A percentile compares a stretch with the other conserved stretches of the same genome.
These are phyloP conservation scores for Malassezia vespertilionis DNA, from an alignment of 1,284 basidiomycete genomes.

Conservation along the genomic window DNA sequence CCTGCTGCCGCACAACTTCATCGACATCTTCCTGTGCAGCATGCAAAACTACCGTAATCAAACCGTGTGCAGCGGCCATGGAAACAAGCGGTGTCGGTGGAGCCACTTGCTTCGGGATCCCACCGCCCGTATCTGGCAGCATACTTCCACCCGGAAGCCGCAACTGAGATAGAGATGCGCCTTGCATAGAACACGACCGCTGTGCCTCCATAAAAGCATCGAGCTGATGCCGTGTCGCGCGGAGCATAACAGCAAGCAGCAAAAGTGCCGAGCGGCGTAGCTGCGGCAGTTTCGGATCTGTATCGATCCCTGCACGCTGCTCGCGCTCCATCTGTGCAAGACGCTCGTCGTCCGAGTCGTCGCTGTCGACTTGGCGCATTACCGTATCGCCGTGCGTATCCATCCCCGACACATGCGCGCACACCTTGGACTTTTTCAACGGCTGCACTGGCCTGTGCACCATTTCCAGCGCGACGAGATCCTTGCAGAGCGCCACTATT, in stretches of 20 bases:
- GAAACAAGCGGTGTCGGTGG: not conserved
- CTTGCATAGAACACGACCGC: no score
- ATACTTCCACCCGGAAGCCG: conserved; percentile 26
- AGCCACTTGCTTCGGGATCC: not conserved
- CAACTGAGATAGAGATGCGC: conserved; percentile 18
- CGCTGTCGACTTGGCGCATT: conserved; percentile 1
- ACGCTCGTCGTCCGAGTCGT: conserved; percentile 14
- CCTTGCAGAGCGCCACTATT: conserved; percentile 26
- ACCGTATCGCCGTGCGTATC: conserved; percentile 5
- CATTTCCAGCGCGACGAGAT: conserved; percentile 30
- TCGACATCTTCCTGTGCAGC: conserved; percentile 19
- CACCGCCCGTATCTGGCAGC: conserved; percentile 18
- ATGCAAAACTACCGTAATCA: not conserved
- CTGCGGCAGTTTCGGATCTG: conserved; percentile 31
- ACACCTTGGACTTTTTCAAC: not conserved
- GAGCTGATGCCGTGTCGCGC: conserved; percentile 26
- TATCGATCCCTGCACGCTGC: conserved; percentile 20
- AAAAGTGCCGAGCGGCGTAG: conserved; percentile 36
- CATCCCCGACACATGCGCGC: conserved; percentile 2
- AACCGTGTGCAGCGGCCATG: not conserved
- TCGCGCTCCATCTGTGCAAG: conserved; percentile 16
- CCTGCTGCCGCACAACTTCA: conserved; percentile 27
- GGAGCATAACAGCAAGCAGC: conserved; percentile 28
- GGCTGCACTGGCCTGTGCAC: conserved; percentile 11
- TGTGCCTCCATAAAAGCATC: conserved; percentile 12